Base-by-base conservation (phyloP, 140 eudicot species). In the Senecio squalidus region DNA sequence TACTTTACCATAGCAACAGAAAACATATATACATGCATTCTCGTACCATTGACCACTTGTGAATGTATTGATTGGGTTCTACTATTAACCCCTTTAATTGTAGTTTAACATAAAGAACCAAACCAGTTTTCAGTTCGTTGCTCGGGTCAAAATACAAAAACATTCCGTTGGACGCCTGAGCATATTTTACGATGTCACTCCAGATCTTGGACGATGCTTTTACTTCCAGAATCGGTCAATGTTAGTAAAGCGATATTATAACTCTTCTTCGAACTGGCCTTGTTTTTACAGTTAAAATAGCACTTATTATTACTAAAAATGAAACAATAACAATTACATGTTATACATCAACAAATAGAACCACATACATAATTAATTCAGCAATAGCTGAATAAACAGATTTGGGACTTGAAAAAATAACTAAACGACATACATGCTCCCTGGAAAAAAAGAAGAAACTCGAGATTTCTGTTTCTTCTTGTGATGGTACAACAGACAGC, bases 31-130 rank as follows among this genome's bases (percentile, higher is more conserved):
- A n/a, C n/a, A n/a, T n/a, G n/a, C n/a, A n/a, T n/a, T n/a, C n/a
- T n/a, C n/a, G n/a, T n/a, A n/a, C n/a, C n/a, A n/a, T n/a, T n/a
- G n/a, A n/a, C n/a, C n/a, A n/a, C n/a, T n/a, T n/a, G n/a, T n/a
- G n/a, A n/a, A 67, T 0, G 39, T 70, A 77, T 10, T 57, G 48
- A 30, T 2, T n/a, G 31, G 64, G 46, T 33, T 59, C 74, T 17
- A 21, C 48, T 46, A 60, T 49, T 23, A 73, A 13, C 6, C 74
- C 88, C 43, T 61, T 69, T 9, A 77, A 15, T 6, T 74, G 61
- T 51, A 72, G 84, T 4, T 66, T 68, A 18, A 59, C 65, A 53
- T 74, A 56, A 23, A 77, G 78, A 57, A 73, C 81, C 23, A 77
- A 76, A 0, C 67, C 80, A 0, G 18, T 46, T 30, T 68, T 60